phyloP scores from a whole-genome alignment of 1,284 basidiomycete species.

The Leccinum subrobustum region DNA sequence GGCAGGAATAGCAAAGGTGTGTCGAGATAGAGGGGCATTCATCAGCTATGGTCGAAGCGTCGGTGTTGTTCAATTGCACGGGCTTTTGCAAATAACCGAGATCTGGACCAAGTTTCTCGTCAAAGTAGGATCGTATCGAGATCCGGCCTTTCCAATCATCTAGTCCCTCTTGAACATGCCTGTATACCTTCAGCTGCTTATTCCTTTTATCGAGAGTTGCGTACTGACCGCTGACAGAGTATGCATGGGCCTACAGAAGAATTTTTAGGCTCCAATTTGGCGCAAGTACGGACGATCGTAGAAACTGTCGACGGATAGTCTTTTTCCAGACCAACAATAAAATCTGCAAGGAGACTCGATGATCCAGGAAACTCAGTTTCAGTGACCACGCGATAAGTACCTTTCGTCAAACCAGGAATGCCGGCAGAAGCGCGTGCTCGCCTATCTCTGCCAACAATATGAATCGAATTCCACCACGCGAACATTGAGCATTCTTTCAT shows the following conservation, averaged over 20 bases:
- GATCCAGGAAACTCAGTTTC: background rate
- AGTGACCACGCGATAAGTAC: constrained; percentile 37
- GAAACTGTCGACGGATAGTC: constrained; percentile 90
- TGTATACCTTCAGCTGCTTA: constrained; percentile 29
- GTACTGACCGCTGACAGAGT: constrained; percentile 69
- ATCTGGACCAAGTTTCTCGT: constrained; percentile 23
- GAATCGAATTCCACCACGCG: constrained; percentile 66
- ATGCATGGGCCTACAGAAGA: constrained; percentile 52
- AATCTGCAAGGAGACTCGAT: constrained; percentile 50
- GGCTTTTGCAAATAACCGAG: constrained; percentile 10
- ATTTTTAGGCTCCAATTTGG: constrained; percentile 76
- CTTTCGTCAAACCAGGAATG: constrained; percentile 72
- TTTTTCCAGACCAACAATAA: constrained; percentile 77
- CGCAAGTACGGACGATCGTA: constrained; percentile 81
- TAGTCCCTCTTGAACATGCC: constrained; percentile 68
- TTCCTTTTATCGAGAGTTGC: background rate
- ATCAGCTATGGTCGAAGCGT: constrained; percentile 20
- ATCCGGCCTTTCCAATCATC: constrained; percentile 74
- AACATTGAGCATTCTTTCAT: constrained; percentile 83
- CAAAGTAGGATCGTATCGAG: constrained; percentile 60
- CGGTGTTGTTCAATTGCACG: constrained; percentile 3
- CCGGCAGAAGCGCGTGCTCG: constrained; percentile 54
- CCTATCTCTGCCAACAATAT: constrained; percentile 51
- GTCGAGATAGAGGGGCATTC: constrained; percentile 41
- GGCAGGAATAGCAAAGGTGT: constrained; percentile 72